Evolutionary conservation across 2,329 filamentous ascomycete species (phyloP).

Genomic region (Fusarium continuum): DNA sequence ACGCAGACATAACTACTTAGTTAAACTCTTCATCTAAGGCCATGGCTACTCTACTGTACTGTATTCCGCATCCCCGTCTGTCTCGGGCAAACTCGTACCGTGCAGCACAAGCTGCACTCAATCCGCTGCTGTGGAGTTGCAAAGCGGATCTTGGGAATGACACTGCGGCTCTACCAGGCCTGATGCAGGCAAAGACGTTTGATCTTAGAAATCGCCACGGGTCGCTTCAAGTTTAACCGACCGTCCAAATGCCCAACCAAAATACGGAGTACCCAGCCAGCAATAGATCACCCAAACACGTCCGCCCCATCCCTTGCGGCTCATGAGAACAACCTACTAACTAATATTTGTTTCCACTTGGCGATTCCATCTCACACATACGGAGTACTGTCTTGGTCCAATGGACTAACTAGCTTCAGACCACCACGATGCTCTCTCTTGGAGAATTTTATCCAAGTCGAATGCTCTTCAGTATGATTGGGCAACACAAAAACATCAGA

Average conservation of each 20-base stretch:
- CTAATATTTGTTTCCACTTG: neutral
- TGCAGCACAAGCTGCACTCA: too few relatives aligned
- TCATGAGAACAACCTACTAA: neutral
- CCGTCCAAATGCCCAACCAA: neutral
- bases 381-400: slow-evolving; percentile 3
- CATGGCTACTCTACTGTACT: too few relatives aligned
- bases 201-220: neutral
- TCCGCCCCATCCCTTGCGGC: slow-evolving; percentile 1
- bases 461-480: neutral
- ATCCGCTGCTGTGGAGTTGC: too few relatives aligned
- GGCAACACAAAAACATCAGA: neutral
- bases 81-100: neutral
- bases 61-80: neutral
- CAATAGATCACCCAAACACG: neutral
- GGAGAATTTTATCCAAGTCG: neutral
- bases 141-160: neutral
- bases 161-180: neutral
- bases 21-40: too few relatives aligned
- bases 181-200: neutral
- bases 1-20: neutral
- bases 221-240: slow-evolving; percentile 8
- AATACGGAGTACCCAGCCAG: too few relatives aligned
- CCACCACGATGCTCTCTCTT: neutral
- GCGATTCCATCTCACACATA: neutral
- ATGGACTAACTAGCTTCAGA: neutral